phyloP scores from a whole-genome alignment of 225 moss, liverwort and hornwort genomes.

The Marchantia paleacea region DNA sequence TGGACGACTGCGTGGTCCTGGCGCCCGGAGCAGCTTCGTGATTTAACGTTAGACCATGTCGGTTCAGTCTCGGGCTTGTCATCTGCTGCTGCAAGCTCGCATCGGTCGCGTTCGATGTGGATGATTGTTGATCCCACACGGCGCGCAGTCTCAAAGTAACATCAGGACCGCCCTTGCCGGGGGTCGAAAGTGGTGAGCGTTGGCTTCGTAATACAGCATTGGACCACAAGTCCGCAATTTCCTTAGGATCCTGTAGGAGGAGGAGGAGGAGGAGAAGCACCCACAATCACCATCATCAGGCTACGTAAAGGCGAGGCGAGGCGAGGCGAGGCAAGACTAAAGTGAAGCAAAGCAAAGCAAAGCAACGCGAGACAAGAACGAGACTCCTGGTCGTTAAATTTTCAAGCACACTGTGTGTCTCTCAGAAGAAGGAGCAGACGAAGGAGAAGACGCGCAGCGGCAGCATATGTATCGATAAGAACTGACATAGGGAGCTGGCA shows the following conservation, averaged over 20 bases:
- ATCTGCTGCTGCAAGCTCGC: constrained; percentile 27
- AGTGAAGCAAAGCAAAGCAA: too few relatives aligned
- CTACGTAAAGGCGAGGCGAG: neutral
- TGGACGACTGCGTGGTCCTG: constrained; percentile 1
- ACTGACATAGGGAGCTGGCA: too few relatives aligned
- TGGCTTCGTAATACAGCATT: constrained; percentile 42
- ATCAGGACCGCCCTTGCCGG: constrained; percentile 38
- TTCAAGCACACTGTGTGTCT: neutral
- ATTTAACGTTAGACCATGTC: constrained; percentile 4
- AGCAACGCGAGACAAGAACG: neutral
- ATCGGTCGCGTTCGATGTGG: constrained; percentile 17
- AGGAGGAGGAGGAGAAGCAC: neutral
- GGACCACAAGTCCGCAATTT: constrained; percentile 40
- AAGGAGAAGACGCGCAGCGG: neutral
- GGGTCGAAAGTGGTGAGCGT: constrained; percentile 37
- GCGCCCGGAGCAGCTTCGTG: constrained; percentile 23
- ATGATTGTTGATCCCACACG: constrained; percentile 42
- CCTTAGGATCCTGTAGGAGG: constrained; percentile 40
- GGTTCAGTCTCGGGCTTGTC: constrained; percentile 45
- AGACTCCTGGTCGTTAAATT: neutral
- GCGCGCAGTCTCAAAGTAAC: constrained; percentile 42
- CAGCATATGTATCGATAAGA: neutral
- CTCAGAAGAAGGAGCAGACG: neutral
- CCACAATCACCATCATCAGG: constrained; percentile 7
- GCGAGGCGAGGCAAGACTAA: neutral